These are phyloP conservation scores for Penstemon barbatus DNA, from an alignment of 257 asterid species.

Conservation along the genomic window DNA sequence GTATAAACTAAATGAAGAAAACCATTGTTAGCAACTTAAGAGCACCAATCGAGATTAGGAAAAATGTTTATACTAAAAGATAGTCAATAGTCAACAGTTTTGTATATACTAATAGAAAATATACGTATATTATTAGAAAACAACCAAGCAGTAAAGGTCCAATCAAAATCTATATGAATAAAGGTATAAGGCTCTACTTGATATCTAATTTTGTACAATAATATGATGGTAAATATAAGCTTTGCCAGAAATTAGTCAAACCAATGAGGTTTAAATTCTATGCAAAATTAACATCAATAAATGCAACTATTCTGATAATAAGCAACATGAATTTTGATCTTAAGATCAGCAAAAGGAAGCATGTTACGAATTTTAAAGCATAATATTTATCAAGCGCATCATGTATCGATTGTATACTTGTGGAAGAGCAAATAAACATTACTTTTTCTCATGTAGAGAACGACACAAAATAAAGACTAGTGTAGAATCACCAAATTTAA, in stretches of 20 bases:
- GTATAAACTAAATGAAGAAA: neutral
- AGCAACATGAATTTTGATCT: neutral
- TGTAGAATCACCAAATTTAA: neutral
- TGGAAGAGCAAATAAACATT: neutral
- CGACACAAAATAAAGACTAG: neutral
- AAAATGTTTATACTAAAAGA: neutral
- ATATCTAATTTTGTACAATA: neutral
- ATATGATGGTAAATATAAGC: neutral
- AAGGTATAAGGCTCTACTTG: slow-evolving; percentile 11
- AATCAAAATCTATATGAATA: neutral
- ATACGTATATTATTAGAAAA: neutral
- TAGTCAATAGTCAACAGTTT: too few relatives aligned
- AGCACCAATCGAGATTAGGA: slow-evolving; percentile 8
- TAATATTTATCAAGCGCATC: slow-evolving; percentile 7
- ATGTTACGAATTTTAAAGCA: slow-evolving; percentile 11
- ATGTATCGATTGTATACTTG: neutral
- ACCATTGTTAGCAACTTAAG: neutral
- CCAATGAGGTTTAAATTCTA: slow-evolving; percentile 2
- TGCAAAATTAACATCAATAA: slow-evolving; percentile 1
- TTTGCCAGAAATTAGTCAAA: slow-evolving; percentile 5
- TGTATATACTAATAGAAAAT: neutral
- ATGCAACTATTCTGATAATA: slow-evolving; percentile 6
- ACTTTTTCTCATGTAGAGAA: neutral
- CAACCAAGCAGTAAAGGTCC: neutral
- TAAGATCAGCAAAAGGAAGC: neutral